Conservation (phyloP, 129 eudicot species). For the Centrapalus pauciflorus region DNA sequence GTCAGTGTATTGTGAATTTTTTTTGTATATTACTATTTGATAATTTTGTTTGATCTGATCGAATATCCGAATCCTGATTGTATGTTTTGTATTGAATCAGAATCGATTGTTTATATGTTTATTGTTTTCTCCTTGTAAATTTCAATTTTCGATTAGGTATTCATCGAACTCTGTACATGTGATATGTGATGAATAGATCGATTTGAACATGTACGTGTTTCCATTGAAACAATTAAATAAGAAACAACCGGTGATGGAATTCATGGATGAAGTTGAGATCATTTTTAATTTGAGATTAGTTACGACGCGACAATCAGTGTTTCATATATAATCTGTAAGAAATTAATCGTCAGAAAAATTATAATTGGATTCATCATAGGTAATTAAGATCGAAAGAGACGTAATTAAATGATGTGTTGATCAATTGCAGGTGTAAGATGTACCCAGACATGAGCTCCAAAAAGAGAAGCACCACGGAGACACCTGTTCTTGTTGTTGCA, state of each 20-base stretch:
- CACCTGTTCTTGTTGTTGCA: conserved; percentile 50
- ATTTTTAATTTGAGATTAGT: too few species aligned
- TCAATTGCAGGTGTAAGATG: conserved; percentile 59
- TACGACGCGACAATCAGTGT: too few species aligned
- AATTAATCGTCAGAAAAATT: too few species aligned
- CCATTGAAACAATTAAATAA: background rate
- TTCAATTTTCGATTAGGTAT: background rate
- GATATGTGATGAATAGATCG: background rate
- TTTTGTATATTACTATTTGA: background rate
- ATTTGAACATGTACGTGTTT: background rate
- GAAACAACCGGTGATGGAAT: background rate
- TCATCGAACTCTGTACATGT: too few species aligned
- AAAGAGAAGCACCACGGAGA: conserved; percentile 36
- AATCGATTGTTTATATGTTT: background rate
- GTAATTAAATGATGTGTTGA: background rate
- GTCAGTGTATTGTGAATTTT: conserved; percentile 42
- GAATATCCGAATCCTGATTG: background rate
- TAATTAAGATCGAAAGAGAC: too few species aligned
- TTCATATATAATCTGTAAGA: too few species aligned
- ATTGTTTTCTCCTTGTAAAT: too few species aligned
- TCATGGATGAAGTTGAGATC: background rate
- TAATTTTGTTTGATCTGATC: background rate
- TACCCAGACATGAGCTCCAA: conserved; percentile 53
- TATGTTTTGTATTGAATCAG: background rate
- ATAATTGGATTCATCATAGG: too few species aligned